phyloP scores from a whole-genome alignment of 192 early-diverging fungal species.

The Gamsiella multidivaricata region DNA sequence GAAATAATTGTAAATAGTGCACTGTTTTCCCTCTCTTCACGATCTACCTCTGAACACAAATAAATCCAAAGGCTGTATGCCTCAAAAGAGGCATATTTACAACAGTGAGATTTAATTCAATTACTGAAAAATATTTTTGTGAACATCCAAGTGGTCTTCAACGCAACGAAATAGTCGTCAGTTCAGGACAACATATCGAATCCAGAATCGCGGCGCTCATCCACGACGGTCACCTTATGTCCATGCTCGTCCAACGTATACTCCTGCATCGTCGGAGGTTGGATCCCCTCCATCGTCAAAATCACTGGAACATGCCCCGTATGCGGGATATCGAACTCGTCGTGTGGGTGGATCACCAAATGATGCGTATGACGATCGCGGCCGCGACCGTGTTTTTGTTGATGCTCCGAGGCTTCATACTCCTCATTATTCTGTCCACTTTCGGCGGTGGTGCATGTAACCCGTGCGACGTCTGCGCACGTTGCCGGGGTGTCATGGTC shows the following conservation, averaged over 20 bases:
- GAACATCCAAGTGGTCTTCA: background rate
- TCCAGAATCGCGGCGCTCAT: conserved; percentile 28
- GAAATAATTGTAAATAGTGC: too few relatives aligned
- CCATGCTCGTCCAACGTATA: conserved; percentile 22
- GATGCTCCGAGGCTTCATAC: background rate
- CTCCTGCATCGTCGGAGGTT: conserved; percentile 11
- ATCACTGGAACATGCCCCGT: too few relatives aligned
- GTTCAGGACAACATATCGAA: conserved; percentile 13
- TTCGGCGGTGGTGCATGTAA: too few relatives aligned
- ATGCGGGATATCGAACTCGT: background rate
- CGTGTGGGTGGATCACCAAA: background rate
- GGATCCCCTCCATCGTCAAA: background rate
- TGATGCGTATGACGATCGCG: background rate
- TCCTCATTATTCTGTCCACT: background rate
- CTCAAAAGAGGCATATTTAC: too few relatives aligned
- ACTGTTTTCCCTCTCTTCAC: background rate
- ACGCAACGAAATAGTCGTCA: background rate
- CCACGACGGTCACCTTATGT: conserved; percentile 23
- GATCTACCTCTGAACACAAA: too few relatives aligned
- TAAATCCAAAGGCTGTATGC: too few relatives aligned
- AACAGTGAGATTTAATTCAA: too few relatives aligned
- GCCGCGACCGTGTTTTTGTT: background rate
- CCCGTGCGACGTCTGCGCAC: too few relatives aligned
- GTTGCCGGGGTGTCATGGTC: too few relatives aligned
- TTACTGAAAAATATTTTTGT: background rate